Conservation (phyloP, 2,329 filamentous ascomycete species). For the Colletotrichum viniferum region DNA sequence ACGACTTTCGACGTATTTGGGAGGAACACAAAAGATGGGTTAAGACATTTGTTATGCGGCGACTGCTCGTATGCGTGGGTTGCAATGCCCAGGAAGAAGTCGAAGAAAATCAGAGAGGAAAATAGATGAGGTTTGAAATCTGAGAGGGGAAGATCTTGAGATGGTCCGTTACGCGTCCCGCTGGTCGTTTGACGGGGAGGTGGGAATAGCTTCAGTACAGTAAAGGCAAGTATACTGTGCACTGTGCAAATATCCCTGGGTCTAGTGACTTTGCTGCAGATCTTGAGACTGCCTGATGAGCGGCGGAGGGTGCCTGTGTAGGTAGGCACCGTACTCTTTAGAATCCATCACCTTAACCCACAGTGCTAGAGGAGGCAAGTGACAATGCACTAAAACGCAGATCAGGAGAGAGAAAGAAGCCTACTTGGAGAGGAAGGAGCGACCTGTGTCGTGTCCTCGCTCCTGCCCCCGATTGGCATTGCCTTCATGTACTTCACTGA, state of each 20-base stretch:
- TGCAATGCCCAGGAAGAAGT: background rate
- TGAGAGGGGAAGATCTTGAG: background rate
- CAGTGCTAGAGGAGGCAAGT: background rate
- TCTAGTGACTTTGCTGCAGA: background rate
- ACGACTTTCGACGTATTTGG: background rate
- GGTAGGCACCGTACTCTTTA: background rate
- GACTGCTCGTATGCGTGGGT: background rate
- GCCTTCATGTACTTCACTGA: background rate
- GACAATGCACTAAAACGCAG: background rate
- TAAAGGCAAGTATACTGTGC: accelerated
- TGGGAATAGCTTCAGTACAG: background rate
- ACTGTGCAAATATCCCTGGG: background rate
- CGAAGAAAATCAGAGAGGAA: background rate
- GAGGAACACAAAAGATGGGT: background rate
- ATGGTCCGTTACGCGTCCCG: background rate
- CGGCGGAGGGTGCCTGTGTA: background rate
- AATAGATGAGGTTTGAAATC: background rate
- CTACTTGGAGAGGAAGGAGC: background rate
- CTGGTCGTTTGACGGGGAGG: background rate
- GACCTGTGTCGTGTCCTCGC: background rate
- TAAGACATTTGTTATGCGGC: background rate
- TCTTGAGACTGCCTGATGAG: background rate
- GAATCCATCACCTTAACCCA: background rate
- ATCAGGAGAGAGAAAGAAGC: background rate
- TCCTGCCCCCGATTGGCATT: background rate